Base-by-base conservation (phyloP, 108 stramenopile genomes). In the Discostella pseudostelligera region DNA sequence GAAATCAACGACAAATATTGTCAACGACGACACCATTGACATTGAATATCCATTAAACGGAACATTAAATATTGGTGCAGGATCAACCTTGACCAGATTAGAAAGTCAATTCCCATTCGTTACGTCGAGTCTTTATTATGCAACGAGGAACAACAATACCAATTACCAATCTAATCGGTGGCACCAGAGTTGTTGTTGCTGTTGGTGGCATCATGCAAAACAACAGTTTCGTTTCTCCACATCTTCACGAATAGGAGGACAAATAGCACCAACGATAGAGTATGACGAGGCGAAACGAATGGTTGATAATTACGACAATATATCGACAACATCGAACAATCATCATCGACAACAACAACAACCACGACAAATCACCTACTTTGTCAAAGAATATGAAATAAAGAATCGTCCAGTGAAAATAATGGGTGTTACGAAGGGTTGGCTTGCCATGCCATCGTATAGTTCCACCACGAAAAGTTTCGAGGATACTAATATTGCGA, bases 341-440 rank as follows among this genome's bases (percentile, higher is more conserved):
- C n/a, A 16, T 8, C 8, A 6, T 3, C 49, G 21, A 19, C 17
- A 22, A 3, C 47, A 22, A 3, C 21, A 12, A 0, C 22, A 12
- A 19, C 21, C 0, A 12, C n/a, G 21, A 57, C 32, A 65, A 54
- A 69, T 72, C 1, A 78, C 76, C 11, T 16, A 63, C 51, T 92
- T 89, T 72, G 65, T 61, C 13, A 29, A 58, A 19, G 79, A 83
- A 44, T 83, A 66, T 54, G 91, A 92, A 75, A 48, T 60, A 42
- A 70, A 84, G 46, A 87, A 86, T 69, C 60, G 78, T 14, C 91
- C 91, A 6, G 91, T 78, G 28, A 76, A 89, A 26, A 74, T 92
- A 56, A 58, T 81, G 39, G 84, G 84, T 35, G 81, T 74, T n/a
- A 80, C 86, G 12, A 35, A 84, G 10, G 62, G 61, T 9, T 92